Base-by-base conservation (phyloP, 2,329 filamentous ascomycete genomes). In the Ceratocystiopsis brevicomis region DNA sequence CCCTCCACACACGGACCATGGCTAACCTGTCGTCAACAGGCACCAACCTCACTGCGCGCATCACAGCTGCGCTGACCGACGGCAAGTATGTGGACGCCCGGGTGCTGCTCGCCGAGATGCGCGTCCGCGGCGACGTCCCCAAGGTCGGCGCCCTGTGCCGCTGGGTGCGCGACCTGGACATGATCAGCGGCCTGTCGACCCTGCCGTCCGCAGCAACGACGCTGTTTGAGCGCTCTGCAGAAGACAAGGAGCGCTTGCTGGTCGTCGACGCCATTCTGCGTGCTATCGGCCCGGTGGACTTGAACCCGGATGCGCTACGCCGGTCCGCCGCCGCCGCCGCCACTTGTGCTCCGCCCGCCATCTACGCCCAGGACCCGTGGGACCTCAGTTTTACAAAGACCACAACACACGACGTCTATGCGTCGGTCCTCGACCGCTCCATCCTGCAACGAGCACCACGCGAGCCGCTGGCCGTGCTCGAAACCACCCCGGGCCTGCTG, bases 131-230 rank as follows among this genome's bases (percentile, higher is more conserved):
- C 3, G 68, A 81, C 48, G 67, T 71, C 16, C 78, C 78, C 0
- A 79, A 79, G 50, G 59, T 82, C 0, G 78, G 78, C 17, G 76
- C 78, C 1, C 58, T 82, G 9, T 81, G 77, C 55, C 71, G 78
- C 45, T 83, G 78, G 78, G 78, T 82, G 5, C 68, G 78, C 45
- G 77, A 81, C 53, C 61, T 82, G 21, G 78, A 82, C 51, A 71
- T 81, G 19, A 71, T 81, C 41, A 78, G 73, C 49, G 76, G 76
- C 2, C 59, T 81, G 9, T 73, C 73, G 4, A 72, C 73, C 18
- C 63, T 69, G 43, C 61, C 70, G 0, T 62, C 62, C 6, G 39
- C 33, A 0, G 53, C 49, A 14, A 53, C 47, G 1, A 49, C 25
- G 25, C 25, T 11, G 25, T 11, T 57, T 3, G 51, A 61, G 43